Evolutionary conservation across 345 rosid genomes (phyloP).

Genomic region (Euphorbia peplus): DNA sequence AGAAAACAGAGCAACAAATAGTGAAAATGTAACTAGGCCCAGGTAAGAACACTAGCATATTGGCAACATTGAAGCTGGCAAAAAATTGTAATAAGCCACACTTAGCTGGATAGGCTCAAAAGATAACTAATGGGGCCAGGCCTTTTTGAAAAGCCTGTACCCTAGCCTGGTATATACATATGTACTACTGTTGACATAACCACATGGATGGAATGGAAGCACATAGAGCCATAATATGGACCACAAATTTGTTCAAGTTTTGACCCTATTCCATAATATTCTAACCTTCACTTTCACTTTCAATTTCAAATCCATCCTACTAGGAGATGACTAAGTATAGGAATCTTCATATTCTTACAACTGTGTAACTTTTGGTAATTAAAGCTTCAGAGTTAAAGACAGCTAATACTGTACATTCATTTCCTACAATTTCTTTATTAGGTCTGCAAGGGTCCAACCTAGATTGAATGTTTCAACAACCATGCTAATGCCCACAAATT

Average conservation of each 20-base stretch:
- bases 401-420: neutral
- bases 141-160: too few relatives aligned
- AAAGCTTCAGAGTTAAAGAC: slow-evolving; percentile 14
- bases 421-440: neutral
- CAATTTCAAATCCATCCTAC: too few relatives aligned
- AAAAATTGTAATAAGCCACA: neutral
- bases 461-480: slow-evolving; percentile 10
- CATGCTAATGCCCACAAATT: neutral
- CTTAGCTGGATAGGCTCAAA: neutral
- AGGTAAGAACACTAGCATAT: neutral
- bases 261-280: too few relatives aligned
- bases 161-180: too few relatives aligned
- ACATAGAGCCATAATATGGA: neutral
- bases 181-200: too few relatives aligned
- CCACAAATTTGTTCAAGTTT: neutral
- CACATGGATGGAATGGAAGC: too few relatives aligned
- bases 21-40: neutral
- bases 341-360: neutral
- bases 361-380: slow-evolving; percentile 9
- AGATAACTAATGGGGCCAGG: neutral
- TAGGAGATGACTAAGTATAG: neutral
- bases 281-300: neutral
- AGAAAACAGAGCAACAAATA: neutral
- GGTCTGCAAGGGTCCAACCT: neutral
- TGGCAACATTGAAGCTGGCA: neutral